Evolutionary conservation across 371 early-diverging fungal species (phyloP), one percentile per base, ranked within the genome.

Genomic region (Lichtheimia ramosa): DNA sequence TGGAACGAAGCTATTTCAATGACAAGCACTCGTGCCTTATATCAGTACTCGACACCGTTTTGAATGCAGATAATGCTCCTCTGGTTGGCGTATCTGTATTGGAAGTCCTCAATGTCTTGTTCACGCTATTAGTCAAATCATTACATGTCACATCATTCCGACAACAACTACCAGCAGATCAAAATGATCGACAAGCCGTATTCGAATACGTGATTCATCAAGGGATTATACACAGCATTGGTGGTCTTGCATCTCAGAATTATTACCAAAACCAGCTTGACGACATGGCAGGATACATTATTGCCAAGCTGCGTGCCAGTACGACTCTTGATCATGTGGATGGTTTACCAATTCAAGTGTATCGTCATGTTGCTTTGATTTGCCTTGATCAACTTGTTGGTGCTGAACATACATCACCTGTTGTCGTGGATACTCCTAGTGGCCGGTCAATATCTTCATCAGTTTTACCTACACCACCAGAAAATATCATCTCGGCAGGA

Each of bases 191-290:
- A 20, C 48, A 51, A 15, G 61, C 61, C 21, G 61, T 63, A 8
- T 74, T 77, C 16, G 75, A 76, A 21, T 73, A 70, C 13, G 61
- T 67, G 5, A 77, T 85, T 27, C 81, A 83, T 49, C 68, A 77
- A 25, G 82, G 81, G 1, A 62, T 90, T 23, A 62, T 82, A 23
- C 72, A 78, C 25, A 75, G 84, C 53, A 77, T 91, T 54, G 85
- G 84, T 52, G 89, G 91, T 0, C 79, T 96, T 42, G 92, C 89
- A 5, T 85, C 83, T 7, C 88, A 92, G 51, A 83, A 90, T 15
- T 92, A 91, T 54, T 96, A 96, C 68, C 78, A 87, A 13, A 89
- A 89, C 63, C 96, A 95, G 69, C 69, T 90, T 20, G 85, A 86
- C 48, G 94, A 96, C 66, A 89, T 96, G 61, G 70, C 90, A 14